A percentile compares a stretch with the other conserved stretches of the same genome.
Evolutionary conservation across 208 protist genomes (phyloP).

Genomic region (Trichomonas tenax): DNA sequence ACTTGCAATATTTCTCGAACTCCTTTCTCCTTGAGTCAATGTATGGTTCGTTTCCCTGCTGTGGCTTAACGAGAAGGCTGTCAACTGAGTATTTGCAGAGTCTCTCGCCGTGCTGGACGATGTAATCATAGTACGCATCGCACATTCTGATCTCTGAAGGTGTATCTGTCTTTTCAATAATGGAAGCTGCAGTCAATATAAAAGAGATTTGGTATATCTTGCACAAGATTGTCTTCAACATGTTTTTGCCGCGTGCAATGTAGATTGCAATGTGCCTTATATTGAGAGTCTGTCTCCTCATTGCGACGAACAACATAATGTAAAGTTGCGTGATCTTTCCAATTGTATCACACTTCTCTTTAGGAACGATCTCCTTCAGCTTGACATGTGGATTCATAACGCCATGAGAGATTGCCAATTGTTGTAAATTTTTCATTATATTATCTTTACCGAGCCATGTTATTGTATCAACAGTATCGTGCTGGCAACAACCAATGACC

Average conservation of each 20-base stretch:
- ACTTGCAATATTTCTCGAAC: not conserved
- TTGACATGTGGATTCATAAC: not conserved
- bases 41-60: not conserved
- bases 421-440: not conserved
- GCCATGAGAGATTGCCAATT: not conserved
- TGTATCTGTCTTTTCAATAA: not conserved
- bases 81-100: not conserved
- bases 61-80: not conserved
- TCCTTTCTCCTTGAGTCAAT: not conserved
- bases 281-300: not conserved
- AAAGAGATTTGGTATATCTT: not conserved
- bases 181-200: not conserved
- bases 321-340: not conserved
- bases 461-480: not conserved
- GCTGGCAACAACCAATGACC: not conserved
- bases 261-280: not conserved
- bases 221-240: not conserved
- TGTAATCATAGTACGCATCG: not conserved
- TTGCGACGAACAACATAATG: not conserved
- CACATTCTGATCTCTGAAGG: not conserved
- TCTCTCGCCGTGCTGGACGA: not conserved
- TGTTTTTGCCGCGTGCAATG: not conserved
- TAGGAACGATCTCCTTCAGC: not conserved
- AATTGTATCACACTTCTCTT: not conserved
- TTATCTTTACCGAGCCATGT: not conserved